Conservation (phyloP, 108 stramenopile genomes). For the Asterionellopsis glacialis region DNA sequence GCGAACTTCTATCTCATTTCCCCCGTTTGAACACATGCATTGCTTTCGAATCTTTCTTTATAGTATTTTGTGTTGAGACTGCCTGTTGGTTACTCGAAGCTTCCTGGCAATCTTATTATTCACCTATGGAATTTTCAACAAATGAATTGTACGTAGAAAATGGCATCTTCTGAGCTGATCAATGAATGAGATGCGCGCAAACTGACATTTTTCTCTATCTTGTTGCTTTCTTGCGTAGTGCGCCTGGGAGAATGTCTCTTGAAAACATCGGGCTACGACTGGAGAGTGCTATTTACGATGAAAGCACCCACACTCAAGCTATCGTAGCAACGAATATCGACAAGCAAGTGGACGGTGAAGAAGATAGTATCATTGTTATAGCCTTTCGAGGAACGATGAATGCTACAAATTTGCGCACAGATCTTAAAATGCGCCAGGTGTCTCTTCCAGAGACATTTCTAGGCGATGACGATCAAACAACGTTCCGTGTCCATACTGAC, state of each 20-base stretch:
- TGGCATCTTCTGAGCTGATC: slow-evolving; percentile 23
- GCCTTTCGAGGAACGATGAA: slow-evolving; percentile 88
- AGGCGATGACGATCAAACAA: slow-evolving; percentile 28
- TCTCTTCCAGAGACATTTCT: slow-evolving; percentile 61
- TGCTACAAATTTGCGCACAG: slow-evolving; percentile 70
- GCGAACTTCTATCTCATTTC: no score
- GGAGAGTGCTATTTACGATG: slow-evolving; percentile 65
- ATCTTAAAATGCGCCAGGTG: slow-evolving; percentile 71
- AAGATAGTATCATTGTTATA: slow-evolving; percentile 82
- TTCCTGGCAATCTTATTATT: slow-evolving; percentile 90
- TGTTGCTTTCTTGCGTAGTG: background rate
- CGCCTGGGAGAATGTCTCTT: slow-evolving; percentile 63
- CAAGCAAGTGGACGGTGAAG: slow-evolving; percentile 74
- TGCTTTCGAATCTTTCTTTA: no score
- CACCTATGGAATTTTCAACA: slow-evolving; percentile 40
- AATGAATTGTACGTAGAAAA: slow-evolving; percentile 27
- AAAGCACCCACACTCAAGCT: slow-evolving; percentile 66
- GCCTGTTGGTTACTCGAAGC: slow-evolving; percentile 85
- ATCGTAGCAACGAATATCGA: slow-evolving; percentile 63
- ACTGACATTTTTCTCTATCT: slow-evolving; percentile 2
- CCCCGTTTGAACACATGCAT: no score
- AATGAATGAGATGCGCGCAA: background rate
- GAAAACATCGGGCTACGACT: slow-evolving; percentile 65
- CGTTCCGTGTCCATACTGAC: slow-evolving; percentile 49
- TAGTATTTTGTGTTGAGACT: slow-evolving; percentile 82